A percentile compares a stretch with the other conserved stretches of the same genome.
These are phyloP conservation scores for Sungouiella blattae DNA, from an alignment of 805 yeast species.

Conservation along the genomic window DNA sequence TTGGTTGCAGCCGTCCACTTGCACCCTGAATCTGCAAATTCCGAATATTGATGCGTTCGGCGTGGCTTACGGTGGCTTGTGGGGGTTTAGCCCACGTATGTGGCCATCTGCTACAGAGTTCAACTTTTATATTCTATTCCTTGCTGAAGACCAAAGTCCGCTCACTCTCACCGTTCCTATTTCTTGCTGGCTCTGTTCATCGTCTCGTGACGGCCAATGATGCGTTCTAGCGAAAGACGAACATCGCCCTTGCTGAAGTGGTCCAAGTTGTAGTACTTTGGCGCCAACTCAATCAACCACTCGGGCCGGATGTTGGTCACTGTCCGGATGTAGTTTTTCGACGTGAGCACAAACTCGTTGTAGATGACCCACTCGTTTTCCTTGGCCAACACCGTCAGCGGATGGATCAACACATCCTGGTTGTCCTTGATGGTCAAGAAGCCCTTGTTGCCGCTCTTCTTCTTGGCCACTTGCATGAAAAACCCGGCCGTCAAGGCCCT, in stretches of 20 bases:
- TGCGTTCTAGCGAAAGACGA: constrained; percentile 62
- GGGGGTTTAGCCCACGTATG: no score
- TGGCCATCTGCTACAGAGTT: neutral
- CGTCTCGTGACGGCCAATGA: constrained; percentile 45
- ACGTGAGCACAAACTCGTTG: constrained; percentile 91
- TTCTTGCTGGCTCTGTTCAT: constrained; percentile 28
- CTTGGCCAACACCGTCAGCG: constrained; percentile 84
- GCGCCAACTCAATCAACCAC: constrained; percentile 83
- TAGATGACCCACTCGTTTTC: constrained; percentile 92
- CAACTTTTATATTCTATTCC: constrained; percentile 1
- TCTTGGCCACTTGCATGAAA: constrained; percentile 97
- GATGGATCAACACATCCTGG: constrained; percentile 93
- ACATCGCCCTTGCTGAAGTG: constrained; percentile 71
- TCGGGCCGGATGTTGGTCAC: constrained; percentile 89
- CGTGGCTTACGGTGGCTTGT: no score
- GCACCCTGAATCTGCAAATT: no score
- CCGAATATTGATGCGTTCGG: no score
- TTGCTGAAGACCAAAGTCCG: no score
- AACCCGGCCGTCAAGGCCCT: constrained; percentile 90
- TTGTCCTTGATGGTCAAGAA: constrained; percentile 91
- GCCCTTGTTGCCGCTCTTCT: constrained; percentile 71
- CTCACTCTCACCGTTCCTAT: no score
- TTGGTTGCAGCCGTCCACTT: no score
- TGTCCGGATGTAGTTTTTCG: constrained; percentile 90
- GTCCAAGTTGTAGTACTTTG: constrained; percentile 61